Evolutionary conservation across 768 basidiomycete genomes (phyloP).

Genomic region (Collybia sp.): DNA sequence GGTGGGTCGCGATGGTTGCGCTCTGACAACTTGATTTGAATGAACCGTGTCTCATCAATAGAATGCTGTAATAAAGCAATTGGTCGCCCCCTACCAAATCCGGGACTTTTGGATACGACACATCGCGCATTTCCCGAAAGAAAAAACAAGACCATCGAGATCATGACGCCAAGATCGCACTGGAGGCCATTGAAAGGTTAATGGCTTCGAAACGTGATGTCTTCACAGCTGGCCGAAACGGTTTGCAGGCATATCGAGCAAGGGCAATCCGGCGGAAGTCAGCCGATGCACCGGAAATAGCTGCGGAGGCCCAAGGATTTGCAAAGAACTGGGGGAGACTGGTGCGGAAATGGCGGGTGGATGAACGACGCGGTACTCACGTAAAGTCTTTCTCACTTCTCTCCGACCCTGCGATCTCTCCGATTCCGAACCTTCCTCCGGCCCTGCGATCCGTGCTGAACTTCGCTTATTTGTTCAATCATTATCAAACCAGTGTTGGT

Average conservation of each 20-base stretch:
- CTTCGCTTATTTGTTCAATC: constrained; percentile 22
- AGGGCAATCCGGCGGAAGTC: constrained; percentile 16
- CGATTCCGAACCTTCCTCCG: too few species aligned
- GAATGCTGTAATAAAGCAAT: too few species aligned
- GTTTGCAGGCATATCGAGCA: constrained; percentile 21
- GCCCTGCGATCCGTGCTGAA: constrained; percentile 17
- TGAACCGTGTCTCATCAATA: too few species aligned
- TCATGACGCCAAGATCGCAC: constrained; percentile 4
- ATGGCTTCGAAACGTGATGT: constrained; percentile 15
- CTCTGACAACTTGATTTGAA: too few species aligned
- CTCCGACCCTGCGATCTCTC: too few species aligned
- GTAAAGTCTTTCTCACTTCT: constrained; percentile 21
- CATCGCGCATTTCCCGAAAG: constrained; percentile 1
- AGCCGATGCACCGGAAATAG: constrained; percentile 19
- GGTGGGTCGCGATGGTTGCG: too few species aligned
- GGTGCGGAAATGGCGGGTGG: constrained; percentile 24
- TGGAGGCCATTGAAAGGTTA: constrained; percentile 18
- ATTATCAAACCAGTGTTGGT: too few species aligned
- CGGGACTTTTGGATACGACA: too few species aligned
- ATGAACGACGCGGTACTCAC: constrained; percentile 16
- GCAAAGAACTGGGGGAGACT: constrained; percentile 19
- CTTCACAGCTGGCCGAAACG: constrained; percentile 18
- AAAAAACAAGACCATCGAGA: constrained; percentile 4
- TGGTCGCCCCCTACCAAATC: too few species aligned
- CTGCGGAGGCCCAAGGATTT: constrained; percentile 26